phyloP scores from a whole-genome alignment of 768 basidiomycete species.

The Boletus edulis region DNA sequence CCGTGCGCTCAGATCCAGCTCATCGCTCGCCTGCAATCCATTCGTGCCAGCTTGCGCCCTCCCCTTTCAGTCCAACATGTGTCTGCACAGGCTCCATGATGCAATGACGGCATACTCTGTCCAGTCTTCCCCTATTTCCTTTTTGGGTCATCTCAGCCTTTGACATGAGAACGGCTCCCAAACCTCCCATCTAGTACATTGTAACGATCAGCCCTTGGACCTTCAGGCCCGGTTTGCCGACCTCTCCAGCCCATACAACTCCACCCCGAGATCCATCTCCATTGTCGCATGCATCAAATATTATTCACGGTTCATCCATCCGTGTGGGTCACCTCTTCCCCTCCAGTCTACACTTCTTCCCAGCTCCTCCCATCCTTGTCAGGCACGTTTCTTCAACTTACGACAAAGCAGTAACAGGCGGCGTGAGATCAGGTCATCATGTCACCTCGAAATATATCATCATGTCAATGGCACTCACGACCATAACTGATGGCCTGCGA shows the following conservation, averaged over 20 bases:
- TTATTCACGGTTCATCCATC: too few species aligned
- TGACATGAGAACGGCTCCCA: conserved; percentile 8
- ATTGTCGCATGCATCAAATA: background rate
- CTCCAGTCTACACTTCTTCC: background rate
- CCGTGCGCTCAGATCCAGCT: too few species aligned
- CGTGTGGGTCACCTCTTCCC: too few species aligned
- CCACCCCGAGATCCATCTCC: background rate
- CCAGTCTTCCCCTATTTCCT: conserved; percentile 10
- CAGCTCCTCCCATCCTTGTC: background rate
- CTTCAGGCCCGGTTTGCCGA: background rate
- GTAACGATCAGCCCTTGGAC: background rate
- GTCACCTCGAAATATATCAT: conserved; percentile 7
- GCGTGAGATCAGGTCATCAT: conserved; percentile 11
- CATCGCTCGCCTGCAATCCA: too few species aligned
- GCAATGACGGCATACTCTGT: conserved; percentile 8
- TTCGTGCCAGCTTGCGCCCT: conserved; percentile 5
- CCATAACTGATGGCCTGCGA: background rate
- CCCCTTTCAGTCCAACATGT: conserved; percentile 12
- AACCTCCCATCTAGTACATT: background rate
- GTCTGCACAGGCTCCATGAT: conserved; percentile 5
- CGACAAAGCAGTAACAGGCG: conserved; percentile 10
- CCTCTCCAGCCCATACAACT: background rate
- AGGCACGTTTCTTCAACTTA: conserved; percentile 17
- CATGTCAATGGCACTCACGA: background rate
- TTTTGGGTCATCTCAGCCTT: background rate